Base-by-base conservation (phyloP, 805 yeast species). In the Schwanniomyces polymorphus region DNA sequence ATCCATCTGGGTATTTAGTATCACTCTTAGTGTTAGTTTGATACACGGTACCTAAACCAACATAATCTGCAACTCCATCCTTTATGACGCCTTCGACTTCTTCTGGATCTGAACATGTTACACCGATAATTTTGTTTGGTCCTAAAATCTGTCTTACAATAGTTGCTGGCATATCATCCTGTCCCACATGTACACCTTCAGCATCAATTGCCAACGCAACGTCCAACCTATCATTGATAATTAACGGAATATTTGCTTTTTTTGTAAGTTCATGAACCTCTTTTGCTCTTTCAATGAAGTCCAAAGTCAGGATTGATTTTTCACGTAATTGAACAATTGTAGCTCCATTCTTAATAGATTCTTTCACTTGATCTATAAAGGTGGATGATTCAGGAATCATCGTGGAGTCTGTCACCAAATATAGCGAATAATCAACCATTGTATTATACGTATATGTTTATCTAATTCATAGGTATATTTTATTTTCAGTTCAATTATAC, bases 111-210 rank as follows among this genome's bases (percentile, higher is more conserved):
- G 85, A 78, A 23, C 89, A 86, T 35, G 91, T 83, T 47, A 91
- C 83, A 0, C 97, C 97, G 40, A 91, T 61, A 48, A 91, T 83
- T 66, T 86, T 89, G 46, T 80, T 76, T 0, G 84, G 80, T 0
- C 97, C 97, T 10, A 90, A 64, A 27, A 89, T 58, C 55, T 70
- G 59, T 31, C 97, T 67, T 1, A 81, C 94, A 33, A 75, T 55
- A 1, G 57, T 57, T 1, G 81, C 81, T 9, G 79, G 77, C 88
- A 91, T 88, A 60, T 91, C 97, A 44, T 85, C 91, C 63, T 91
- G 97, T 0, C 97, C 97, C 17, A 91, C 88, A 68, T 91, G 97
- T 7, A 91, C 85, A 29, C 96, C 96, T 52, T 89, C 97, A 2
- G 96, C 96, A 55, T 80, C 94, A 46, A 89, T 75, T 0, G 97